Conservation (phyloP, 768 basidiomycete genomes). For the Termitomyces bulborhizus region DNA sequence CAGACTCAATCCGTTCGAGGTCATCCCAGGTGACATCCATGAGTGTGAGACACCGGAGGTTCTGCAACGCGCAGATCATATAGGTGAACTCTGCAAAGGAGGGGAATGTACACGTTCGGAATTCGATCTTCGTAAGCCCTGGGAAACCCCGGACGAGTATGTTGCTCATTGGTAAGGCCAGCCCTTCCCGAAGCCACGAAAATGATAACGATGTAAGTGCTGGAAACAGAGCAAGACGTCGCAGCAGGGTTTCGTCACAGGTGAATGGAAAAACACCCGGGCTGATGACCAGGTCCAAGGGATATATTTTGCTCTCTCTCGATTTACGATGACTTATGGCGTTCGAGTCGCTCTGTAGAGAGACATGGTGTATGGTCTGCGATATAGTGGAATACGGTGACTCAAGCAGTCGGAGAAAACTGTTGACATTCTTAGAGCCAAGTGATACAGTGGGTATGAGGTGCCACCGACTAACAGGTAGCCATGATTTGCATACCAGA, state of each 20-base stretch:
- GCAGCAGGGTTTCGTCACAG: conserved; percentile 9
- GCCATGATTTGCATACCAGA: conserved; percentile 15
- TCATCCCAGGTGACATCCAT: conserved; percentile 19
- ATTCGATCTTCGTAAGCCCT: conserved; percentile 18
- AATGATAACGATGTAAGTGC: conserved; percentile 13
- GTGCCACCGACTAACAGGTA: conserved; percentile 10
- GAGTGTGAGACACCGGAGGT: conserved; percentile 15
- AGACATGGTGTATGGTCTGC: conserved; percentile 12
- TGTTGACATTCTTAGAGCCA: conserved; percentile 9
- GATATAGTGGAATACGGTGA: conserved; percentile 13
- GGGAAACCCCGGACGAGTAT: conserved; percentile 13
- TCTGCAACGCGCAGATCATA: conserved; percentile 17
- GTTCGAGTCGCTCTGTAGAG: conserved; percentile 14
- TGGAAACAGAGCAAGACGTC: conserved; percentile 11
- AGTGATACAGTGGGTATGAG: conserved; percentile 14
- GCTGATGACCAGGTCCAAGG: neutral
- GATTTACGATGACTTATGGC: conserved; percentile 13
- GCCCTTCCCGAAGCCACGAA: conserved; percentile 13
- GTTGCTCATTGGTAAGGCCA: conserved; percentile 4
- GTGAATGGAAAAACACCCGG: neutral
- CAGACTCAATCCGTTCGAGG: conserved; percentile 6
- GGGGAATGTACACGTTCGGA: conserved; percentile 19
- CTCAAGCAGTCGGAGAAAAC: conserved; percentile 13
- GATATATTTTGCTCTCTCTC: conserved; percentile 10
- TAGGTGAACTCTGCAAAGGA: conserved; percentile 15